These are phyloP conservation scores for Cercospora zeae-maydis DNA, from an alignment of 2,329 filamentous ascomycete species.

Conservation along the genomic window DNA sequence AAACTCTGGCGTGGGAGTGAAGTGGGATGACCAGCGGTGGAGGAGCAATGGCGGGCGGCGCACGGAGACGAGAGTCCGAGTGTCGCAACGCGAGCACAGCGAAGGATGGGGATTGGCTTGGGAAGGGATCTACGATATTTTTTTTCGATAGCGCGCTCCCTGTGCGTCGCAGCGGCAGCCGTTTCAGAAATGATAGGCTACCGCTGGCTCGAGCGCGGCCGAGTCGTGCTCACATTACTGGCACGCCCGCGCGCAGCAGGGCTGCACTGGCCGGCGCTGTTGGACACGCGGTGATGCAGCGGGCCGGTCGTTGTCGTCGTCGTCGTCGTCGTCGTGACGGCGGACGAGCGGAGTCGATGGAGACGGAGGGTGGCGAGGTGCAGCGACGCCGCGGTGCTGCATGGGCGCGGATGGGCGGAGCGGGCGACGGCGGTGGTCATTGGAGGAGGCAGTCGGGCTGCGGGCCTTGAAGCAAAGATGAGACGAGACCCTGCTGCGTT, in stretches of 20 bases:
- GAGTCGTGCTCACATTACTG: constrained; percentile 5
- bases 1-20: constrained; percentile 7
- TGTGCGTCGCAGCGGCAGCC: not conserved
- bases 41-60: not conserved
- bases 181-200: constrained; percentile 13
- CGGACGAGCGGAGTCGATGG: not conserved
- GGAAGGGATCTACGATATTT: constrained; percentile 9
- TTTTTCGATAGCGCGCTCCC: constrained; percentile 2
- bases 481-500: constrained; percentile 3
- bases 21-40: not conserved
- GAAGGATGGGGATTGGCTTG: constrained; percentile 3
- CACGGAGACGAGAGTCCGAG: not conserved
- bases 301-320: too few relatives aligned
- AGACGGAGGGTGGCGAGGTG: not conserved
- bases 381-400: not conserved
- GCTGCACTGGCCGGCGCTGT: not conserved
- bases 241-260: not conserved
- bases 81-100: not conserved
- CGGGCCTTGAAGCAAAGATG: constrained; percentile 2
- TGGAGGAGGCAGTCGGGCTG: not conserved
- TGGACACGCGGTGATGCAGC: not conserved
- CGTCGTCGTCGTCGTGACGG: too few relatives aligned
- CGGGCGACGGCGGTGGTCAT: not conserved
- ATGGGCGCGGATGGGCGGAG: not conserved
- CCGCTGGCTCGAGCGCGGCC: constrained; percentile 8